Conservation (phyloP, 2,329 filamentous ascomycete genomes). For the Fusarium dlaminii region DNA sequence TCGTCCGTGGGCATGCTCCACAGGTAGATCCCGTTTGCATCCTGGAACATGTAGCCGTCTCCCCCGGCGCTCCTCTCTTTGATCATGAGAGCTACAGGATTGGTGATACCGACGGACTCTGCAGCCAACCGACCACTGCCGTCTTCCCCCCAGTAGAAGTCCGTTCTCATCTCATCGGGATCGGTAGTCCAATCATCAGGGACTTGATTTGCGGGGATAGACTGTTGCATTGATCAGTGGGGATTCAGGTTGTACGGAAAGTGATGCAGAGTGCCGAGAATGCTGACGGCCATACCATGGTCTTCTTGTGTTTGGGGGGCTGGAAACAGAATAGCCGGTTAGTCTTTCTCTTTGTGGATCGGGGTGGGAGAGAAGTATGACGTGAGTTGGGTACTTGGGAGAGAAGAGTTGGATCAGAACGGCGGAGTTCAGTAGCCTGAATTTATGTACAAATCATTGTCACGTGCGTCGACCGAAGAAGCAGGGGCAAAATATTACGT, state of each 20-base stretch:
- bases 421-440: not conserved
- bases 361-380: not conserved
- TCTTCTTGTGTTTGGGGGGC: not conserved
- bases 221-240: not conserved
- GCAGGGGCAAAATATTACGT: not conserved
- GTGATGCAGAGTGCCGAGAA: not conserved
- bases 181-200: not conserved
- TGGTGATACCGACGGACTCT: not conserved
- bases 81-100: not conserved
- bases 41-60: constrained; percentile 1
- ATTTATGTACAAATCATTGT: not conserved
- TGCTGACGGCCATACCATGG: not conserved
- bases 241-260: too few species aligned
- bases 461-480: not conserved
- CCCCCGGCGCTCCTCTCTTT: not conserved
- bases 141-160: not conserved
- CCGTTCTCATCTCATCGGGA: not conserved
- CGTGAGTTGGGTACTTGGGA: not conserved
- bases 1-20: not conserved
- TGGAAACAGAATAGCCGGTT: not conserved
- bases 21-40: not conserved
- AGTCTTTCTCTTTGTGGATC: not conserved
- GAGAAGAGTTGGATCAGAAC: not conserved
- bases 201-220: not conserved
- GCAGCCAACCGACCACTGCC: not conserved